phyloP scores from a whole-genome alignment of 2,329 filamentous ascomycete genomes.

The Cercospora citrullina region DNA sequence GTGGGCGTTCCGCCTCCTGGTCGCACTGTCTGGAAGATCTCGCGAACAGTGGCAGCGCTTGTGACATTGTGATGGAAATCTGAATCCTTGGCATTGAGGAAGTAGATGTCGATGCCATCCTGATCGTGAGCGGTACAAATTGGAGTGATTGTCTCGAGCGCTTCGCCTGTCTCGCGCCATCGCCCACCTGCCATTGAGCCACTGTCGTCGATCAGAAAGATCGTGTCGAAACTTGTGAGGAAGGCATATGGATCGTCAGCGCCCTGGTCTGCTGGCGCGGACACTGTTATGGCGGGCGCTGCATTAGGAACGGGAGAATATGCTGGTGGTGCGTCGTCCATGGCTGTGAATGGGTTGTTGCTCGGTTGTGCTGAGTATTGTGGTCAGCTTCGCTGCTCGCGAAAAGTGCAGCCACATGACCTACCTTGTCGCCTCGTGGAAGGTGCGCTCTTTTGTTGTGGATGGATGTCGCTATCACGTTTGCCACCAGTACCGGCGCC shows the following conservation, averaged over 20 bases:
- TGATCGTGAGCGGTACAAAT: slow-evolving; percentile 77
- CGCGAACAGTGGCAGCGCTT: slow-evolving; percentile 57
- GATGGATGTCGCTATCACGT: slow-evolving; percentile 21
- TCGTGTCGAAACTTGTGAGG: slow-evolving; percentile 76
- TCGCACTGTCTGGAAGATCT: slow-evolving; percentile 67
- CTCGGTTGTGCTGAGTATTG: not conserved
- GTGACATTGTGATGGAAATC: slow-evolving; percentile 66
- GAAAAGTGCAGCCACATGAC: not conserved
- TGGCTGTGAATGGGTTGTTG: slow-evolving; percentile 20
- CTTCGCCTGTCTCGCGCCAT: slow-evolving; percentile 73
- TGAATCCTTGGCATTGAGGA: slow-evolving; percentile 70
- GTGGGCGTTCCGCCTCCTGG: slow-evolving; percentile 73
- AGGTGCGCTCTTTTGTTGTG: slow-evolving; percentile 25
- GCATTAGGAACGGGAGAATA: slow-evolving; percentile 49
- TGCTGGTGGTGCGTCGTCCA: slow-evolving; percentile 37
- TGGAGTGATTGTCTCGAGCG: slow-evolving; percentile 72
- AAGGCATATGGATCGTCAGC: slow-evolving; percentile 73
- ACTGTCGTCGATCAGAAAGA: slow-evolving; percentile 92
- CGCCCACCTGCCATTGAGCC: slow-evolving; percentile 75
- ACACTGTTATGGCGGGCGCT: slow-evolving; percentile 22
- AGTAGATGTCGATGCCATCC: slow-evolving; percentile 89
- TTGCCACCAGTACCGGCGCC: slow-evolving; percentile 16
- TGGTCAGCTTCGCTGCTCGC: not conserved
- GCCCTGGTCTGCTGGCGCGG: slow-evolving; percentile 31
- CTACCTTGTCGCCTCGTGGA: slow-evolving; percentile 26